Evolutionary conservation across 192 early-diverging fungal genomes (phyloP), one percentile per base, ranked within the genome.

Genomic region (Coemansia sp.): DNA sequence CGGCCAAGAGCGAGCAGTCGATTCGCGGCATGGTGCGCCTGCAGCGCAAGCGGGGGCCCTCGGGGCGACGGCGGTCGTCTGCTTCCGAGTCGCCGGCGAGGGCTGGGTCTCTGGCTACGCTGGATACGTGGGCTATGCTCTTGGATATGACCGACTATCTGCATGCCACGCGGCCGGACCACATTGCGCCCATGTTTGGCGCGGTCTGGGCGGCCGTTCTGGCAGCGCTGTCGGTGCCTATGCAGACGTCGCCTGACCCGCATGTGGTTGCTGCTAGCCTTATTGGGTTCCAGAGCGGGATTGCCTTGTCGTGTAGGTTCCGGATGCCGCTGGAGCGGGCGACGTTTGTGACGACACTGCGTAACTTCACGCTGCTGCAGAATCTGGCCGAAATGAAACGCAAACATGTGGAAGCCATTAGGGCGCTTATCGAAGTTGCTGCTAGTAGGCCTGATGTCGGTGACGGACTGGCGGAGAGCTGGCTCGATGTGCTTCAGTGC

Each of bases 341-440:
- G 65, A 93, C 95, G 7, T 96, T 95, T 85, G 92, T 96, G 14
- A 92, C 92, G 14, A 93, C 93, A 10, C 77, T 97, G 69, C 81
- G 90, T 41, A 93, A 94, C 74, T 88, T 97, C 61, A 95, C 95
- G 2, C 88, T 87, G 66, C 82, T 97, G 70, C 86, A 89, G 42
- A 91, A 94, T 62, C 69, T 95, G 52, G 85, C 87, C 23, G 91
- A 95, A 65, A 92, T 97, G 85, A 87, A 86, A 52, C 88, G 89
- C 34, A 97, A 97, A 76, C 94, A 97, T 69, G 87, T 95, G 14
- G 92, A 93, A 64, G 94, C 93, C 1, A 95, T 97, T 65, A 87
- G 90, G 47, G 88, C 92, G 8, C 77, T 97, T 7, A 79, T 97
- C 35, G 93, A 88, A 39, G 83, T 96, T 3, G 91, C 93, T 3